Evolutionary conservation across 495 filamentous ascomycete genomes (phyloP).

Genomic region (Echria macrotheca): DNA sequence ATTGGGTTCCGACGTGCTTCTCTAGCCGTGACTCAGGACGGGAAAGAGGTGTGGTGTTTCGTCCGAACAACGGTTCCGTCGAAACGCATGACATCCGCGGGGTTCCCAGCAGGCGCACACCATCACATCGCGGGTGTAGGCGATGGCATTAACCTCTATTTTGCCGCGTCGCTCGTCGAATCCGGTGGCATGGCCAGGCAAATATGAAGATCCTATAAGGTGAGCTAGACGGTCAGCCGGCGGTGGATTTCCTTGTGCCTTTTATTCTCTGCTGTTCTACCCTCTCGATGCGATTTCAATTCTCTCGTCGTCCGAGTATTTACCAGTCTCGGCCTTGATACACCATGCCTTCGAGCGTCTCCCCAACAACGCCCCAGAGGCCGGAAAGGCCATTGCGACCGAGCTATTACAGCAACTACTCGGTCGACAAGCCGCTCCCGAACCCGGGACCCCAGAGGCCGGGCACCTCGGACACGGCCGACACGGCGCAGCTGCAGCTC

Average conservation of each 20-base stretch:
- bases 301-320: too few relatives aligned
- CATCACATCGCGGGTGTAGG: background rate
- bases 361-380: background rate
- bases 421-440: conserved; percentile 10
- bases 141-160: conserved; percentile 2
- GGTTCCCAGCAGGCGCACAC: background rate
- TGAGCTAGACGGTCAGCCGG: background rate
- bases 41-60: too few relatives aligned
- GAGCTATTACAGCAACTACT: conserved; percentile 5
- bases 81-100: conserved; percentile 5
- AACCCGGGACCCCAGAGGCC: conserved; percentile 15
- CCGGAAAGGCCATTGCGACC: background rate
- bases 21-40: background rate
- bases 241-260: background rate
- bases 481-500: conserved; percentile 26
- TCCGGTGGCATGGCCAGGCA: background rate
- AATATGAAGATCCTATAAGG: background rate
- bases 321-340: too few relatives aligned
- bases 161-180: conserved; percentile 4
- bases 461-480: conserved; percentile 26
- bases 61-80: background rate
- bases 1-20: conserved; percentile 5
- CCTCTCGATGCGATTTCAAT: too few relatives aligned
- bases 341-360: background rate
- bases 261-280: background rate